Base-by-base conservation (phyloP, 148 eudicot genomes). In the Linanthus parryae region DNA sequence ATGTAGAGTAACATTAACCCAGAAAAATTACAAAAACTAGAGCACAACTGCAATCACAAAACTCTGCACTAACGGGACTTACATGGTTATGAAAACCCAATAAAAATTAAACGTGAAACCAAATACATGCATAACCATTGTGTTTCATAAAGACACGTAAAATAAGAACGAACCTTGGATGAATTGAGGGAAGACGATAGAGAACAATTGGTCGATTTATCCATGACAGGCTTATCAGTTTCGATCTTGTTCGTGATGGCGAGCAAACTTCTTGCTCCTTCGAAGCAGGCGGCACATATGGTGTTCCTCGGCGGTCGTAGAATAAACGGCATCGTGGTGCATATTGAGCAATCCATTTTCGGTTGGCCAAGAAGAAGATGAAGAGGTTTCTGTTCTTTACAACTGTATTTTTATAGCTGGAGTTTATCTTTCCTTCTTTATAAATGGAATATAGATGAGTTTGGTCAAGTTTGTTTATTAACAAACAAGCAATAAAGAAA, bases 281-380 rank as follows among this genome's bases (percentile, higher is more conserved):
- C 88, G 23, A 73, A 90, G 52, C 97, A 90, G 26, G 88, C 79
- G 51, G 68, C 80, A 39, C 95, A 90, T 35, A 90, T 85, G 11
- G 91, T 73, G 52, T 90, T 90, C 54, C 95, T 77, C 12, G 91
- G 95, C 8, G 91, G 95, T 72, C 97, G 66, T 39, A 85, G 52
- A 36, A 80, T 73, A 41, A 71, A 80, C 1, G 95, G 95, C 83
- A 85, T 66, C 0, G 88, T 68, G 2, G 83, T 85, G 43, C 95
- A 90, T 3, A 90, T 77, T 21, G 85, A 82, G 44, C 97, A 90
- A 64, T 90, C 95, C 97, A 90, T 89, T 17, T 25, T 15, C 49
- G 10, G 18, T 13, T 25, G 34, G 29, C 2, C 21, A 18, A 64
- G 46, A 48, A 29, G 52, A 23, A 16, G 33, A 30, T 34, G 44